A percentile compares a stretch with the other conserved stretches of the same genome.
These are phyloP conservation scores for Phytophthora pisi DNA, from an alignment of 352 stramenopile genomes.

Conservation along the genomic window DNA sequence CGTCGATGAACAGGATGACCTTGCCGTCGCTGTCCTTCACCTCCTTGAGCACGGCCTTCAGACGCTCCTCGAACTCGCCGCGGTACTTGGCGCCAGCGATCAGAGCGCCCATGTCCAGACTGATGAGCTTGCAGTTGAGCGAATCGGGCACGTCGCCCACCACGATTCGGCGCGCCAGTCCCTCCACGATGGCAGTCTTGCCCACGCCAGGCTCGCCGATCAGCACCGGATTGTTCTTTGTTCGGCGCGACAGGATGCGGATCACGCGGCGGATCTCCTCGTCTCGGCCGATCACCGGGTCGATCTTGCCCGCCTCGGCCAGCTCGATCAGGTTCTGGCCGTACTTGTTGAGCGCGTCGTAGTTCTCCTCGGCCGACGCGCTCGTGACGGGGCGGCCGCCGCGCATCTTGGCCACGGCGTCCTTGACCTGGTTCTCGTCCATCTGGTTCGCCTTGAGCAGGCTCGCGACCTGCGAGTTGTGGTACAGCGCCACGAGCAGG, in stretches of 20 bases:
- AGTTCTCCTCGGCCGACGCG: constrained; percentile 88
- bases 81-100: constrained; percentile 98
- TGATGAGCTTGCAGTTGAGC: constrained; percentile 91
- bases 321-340: constrained; percentile 94
- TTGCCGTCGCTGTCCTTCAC: constrained; percentile 93
- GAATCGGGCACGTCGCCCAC: constrained; percentile 95
- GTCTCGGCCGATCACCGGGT: constrained; percentile 98
- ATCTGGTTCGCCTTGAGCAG: constrained; percentile 77
- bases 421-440: constrained; percentile 69
- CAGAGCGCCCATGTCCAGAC: constrained; percentile 96
- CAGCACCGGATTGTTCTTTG: constrained; percentile 98
- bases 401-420: constrained; percentile 63
- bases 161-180: constrained; percentile 96
- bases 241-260: constrained; percentile 95
- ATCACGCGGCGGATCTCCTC: constrained; percentile 96
- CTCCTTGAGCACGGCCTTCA: constrained; percentile 96
- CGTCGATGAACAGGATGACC: constrained; percentile 99
- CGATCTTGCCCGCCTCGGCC: constrained; percentile 95
- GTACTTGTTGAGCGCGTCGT: constrained; percentile 95
- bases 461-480: constrained; percentile 52
- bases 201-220: constrained; percentile 97
- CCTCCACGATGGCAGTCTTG: constrained; percentile 97
- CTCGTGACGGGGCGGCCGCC: constrained; percentile 75
- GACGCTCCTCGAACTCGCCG: constrained; percentile 98
- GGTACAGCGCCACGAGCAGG: constrained; percentile 77